Percentiles rank a stretch among this genome's conserved stretches.
Evolutionary conservation across 768 basidiomycete species (phyloP).

Genomic region (Rhodotorula paludigena): DNA sequence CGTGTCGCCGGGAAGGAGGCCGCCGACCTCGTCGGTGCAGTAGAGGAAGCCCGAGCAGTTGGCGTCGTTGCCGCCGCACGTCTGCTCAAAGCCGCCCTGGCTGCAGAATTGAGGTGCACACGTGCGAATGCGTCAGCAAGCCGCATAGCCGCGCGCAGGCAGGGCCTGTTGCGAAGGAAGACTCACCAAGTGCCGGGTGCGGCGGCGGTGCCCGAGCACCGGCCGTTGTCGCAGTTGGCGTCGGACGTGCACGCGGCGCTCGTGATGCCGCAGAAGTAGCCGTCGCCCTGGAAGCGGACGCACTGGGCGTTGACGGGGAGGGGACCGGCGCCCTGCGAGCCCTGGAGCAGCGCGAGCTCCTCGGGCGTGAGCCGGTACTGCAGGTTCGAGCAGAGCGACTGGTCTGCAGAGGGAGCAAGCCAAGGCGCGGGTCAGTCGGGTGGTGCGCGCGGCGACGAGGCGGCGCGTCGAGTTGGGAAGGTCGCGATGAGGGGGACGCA

Average conservation of each 20-base stretch:
- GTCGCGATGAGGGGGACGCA: too few relatives aligned
- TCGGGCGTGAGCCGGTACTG: neutral
- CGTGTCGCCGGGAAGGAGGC: neutral
- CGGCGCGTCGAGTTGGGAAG: neutral
- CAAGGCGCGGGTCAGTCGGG: neutral
- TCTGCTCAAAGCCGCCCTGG: conserved; percentile 11
- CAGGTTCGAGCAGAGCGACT: neutral
- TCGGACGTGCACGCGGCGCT: conserved; percentile 7
- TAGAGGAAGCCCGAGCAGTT: conserved; percentile 25
- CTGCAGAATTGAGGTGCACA: neutral
- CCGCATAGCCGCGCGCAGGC: too few relatives aligned
- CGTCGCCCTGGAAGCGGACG: neutral
- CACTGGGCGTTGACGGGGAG: conserved; percentile 1
- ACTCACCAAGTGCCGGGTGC: neutral
- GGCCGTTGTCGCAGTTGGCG: conserved; percentile 17
- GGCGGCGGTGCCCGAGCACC: conserved; percentile 3
- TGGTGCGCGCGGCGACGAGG: too few relatives aligned
- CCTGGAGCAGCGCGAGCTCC: neutral
- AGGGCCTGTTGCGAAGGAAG: too few relatives aligned
- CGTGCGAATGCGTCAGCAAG: neutral
- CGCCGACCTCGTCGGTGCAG: conserved; percentile 5
- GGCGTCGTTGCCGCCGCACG: conserved; percentile 13
- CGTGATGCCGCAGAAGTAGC: conserved; percentile 29
- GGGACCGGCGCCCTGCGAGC: conserved; percentile 3
- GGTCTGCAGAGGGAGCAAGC: neutral